phyloP scores from a whole-genome alignment of 2,329 filamentous ascomycete species.

The Botrytis squamosa region DNA sequence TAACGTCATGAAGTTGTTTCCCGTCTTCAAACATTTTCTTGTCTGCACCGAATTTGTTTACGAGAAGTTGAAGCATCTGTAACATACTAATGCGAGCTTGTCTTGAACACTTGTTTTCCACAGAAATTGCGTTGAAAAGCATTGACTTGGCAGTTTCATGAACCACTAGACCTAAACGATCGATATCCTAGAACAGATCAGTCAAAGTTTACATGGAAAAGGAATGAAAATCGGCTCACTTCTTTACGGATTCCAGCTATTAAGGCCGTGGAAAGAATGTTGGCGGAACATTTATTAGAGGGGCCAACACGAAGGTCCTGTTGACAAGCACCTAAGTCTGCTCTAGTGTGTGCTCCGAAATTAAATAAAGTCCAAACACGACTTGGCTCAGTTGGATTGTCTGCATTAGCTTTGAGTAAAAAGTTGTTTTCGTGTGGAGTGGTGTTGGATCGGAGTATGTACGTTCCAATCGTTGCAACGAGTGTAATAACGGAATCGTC shows the following conservation, averaged over 20 bases:
- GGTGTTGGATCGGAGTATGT: slow-evolving; percentile 27
- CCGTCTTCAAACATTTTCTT: slow-evolving; percentile 17
- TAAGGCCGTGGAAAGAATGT: slow-evolving; percentile 20
- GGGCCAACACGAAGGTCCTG: slow-evolving; percentile 15
- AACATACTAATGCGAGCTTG: slow-evolving; percentile 31
- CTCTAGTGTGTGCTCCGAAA: slow-evolving; percentile 8
- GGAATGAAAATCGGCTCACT: slow-evolving; percentile 23
- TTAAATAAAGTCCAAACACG: slow-evolving; percentile 23
- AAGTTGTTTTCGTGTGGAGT: slow-evolving; percentile 28
- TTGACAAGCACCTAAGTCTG: slow-evolving; percentile 14
- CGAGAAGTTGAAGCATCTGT: slow-evolving; percentile 33
- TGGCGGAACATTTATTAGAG: slow-evolving; percentile 18
- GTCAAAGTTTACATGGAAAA: neutral
- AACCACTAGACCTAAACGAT: slow-evolving; percentile 24
- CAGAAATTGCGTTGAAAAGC: slow-evolving; percentile 29
- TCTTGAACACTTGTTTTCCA: slow-evolving; percentile 22
- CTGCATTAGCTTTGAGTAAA: slow-evolving; percentile 14
- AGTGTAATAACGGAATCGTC: slow-evolving; percentile 20
- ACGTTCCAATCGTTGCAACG: slow-evolving; percentile 30
- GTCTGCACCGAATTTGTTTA: slow-evolving; percentile 38
- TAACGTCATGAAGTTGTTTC: slow-evolving; percentile 23
- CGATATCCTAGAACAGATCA: slow-evolving; percentile 25
- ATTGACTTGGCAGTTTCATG: slow-evolving; percentile 30
- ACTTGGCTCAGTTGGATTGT: slow-evolving; percentile 12
- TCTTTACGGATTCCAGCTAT: slow-evolving; percentile 32